Percentiles rank a stretch among this genome's conserved stretches.
Conservation (phyloP, 495 filamentous ascomycete species). For the Aspergillus egyptiacus region DNA sequence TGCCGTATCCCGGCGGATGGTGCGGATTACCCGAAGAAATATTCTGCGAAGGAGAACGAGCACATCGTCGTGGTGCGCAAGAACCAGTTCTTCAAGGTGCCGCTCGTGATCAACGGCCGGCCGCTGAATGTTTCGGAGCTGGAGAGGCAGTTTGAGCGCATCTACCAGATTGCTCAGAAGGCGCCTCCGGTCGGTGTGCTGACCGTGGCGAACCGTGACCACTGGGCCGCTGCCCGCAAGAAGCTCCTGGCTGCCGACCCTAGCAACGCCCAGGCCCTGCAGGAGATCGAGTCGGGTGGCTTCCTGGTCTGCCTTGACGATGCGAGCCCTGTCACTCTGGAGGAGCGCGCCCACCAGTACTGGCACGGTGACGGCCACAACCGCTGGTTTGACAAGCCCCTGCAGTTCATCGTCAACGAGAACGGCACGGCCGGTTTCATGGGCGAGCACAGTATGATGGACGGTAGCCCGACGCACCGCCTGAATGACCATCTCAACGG, state of each 20-base stretch:
- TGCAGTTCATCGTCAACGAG: slow-evolving; percentile 97
- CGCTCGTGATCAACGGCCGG: slow-evolving; percentile 67
- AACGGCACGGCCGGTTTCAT: slow-evolving; percentile 97
- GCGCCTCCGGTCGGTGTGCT: slow-evolving; percentile 74
- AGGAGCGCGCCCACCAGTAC: slow-evolving; percentile 93
- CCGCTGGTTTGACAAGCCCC: slow-evolving; percentile 97
- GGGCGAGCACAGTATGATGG: slow-evolving; percentile 99
- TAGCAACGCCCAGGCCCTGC: slow-evolving; percentile 66
- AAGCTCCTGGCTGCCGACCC: slow-evolving; percentile 67
- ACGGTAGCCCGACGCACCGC: slow-evolving; percentile 94
- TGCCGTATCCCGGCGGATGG: slow-evolving; percentile 80
- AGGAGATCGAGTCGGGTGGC: slow-evolving; percentile 81
- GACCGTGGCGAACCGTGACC: slow-evolving; percentile 86
- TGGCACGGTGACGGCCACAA: slow-evolving; percentile 97
- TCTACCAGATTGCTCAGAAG: slow-evolving; percentile 71
- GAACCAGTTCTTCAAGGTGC: slow-evolving; percentile 93
- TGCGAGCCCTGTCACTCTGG: slow-evolving; percentile 83
- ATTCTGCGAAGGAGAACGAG: slow-evolving; percentile 63
- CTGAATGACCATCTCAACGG: slow-evolving; percentile 90
- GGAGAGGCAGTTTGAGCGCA: slow-evolving; percentile 76
- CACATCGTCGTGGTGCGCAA: slow-evolving; percentile 87
- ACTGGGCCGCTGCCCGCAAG: slow-evolving; percentile 82
- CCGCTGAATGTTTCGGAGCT: slow-evolving; percentile 82
- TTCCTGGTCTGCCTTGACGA: slow-evolving; percentile 96
- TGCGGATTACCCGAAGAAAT: slow-evolving; percentile 80